Conservation (phyloP, 2,329 filamentous ascomycete species). For the Aspergillus sp. region DNA sequence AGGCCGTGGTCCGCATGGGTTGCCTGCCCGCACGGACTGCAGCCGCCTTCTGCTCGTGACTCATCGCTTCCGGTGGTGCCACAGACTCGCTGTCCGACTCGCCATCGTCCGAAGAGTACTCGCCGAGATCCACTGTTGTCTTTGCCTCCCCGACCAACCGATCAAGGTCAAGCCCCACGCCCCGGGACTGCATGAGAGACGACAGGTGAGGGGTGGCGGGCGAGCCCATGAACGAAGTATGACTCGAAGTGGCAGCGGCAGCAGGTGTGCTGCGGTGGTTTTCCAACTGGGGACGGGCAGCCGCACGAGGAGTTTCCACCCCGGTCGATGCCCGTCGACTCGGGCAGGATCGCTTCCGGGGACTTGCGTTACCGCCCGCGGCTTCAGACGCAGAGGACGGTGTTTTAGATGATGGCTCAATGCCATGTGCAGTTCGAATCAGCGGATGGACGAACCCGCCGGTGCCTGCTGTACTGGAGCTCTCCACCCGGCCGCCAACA, state of each 20-base stretch:
- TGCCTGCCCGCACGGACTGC: constrained; percentile 43
- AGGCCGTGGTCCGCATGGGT: constrained; percentile 59
- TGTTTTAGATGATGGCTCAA: constrained; percentile 25
- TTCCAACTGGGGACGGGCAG: not conserved
- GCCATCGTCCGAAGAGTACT: constrained; percentile 44
- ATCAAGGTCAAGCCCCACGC: constrained; percentile 62
- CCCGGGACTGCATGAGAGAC: constrained; percentile 62
- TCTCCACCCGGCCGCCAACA: constrained; percentile 42
- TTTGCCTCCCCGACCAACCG: constrained; percentile 61
- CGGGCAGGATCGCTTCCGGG: constrained; percentile 22
- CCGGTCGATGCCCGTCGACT: constrained; percentile 17
- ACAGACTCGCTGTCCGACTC: constrained; percentile 39
- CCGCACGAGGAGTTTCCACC: constrained; percentile 30
- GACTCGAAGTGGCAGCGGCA: constrained; percentile 22
- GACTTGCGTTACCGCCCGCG: constrained; percentile 18
- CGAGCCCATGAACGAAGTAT: constrained; percentile 55
- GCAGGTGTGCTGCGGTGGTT: constrained; percentile 24
- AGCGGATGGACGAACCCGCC: constrained; percentile 64
- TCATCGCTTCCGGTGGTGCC: constrained; percentile 25
- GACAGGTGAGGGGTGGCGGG: constrained; percentile 68
- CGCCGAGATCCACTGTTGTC: constrained; percentile 42
- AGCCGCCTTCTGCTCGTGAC: constrained; percentile 22
- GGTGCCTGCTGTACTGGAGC: constrained; percentile 25
- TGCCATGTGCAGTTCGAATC: constrained; percentile 56
- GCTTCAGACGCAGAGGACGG: constrained; percentile 18